Conservation (phyloP, 106 monocot species). For the Iris macrosiphon region DNA sequence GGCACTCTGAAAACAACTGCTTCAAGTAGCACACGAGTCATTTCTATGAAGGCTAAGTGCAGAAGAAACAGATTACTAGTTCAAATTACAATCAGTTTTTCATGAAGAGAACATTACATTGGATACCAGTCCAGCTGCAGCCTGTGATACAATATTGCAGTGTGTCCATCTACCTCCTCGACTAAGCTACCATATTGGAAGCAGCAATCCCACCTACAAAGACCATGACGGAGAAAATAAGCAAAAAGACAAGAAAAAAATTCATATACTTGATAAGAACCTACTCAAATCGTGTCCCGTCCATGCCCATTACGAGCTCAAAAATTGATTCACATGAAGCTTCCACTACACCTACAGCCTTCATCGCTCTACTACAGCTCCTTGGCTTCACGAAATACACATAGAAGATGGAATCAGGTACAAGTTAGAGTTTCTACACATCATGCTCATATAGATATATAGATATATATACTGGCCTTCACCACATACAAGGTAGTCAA, state of each 20-base stretch:
- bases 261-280: slow-evolving; percentile 1
- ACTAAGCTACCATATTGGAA: slow-evolving; percentile 94
- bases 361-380: slow-evolving; percentile 93
- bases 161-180: slow-evolving; percentile 99
- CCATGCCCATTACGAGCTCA: slow-evolving; percentile 93
- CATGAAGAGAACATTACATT: slow-evolving; percentile 39
- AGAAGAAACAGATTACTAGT: too few relatives aligned
- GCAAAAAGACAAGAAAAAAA: neutral
- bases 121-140: slow-evolving; percentile 92
- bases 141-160: slow-evolving; percentile 87
- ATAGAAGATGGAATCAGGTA: slow-evolving; percentile 8
- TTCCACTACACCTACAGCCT: slow-evolving; percentile 96
- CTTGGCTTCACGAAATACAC: slow-evolving; percentile 54
- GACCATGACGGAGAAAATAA: slow-evolving; percentile 10
- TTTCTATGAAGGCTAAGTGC: too few relatives aligned
- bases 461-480: neutral
- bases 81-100: too few relatives aligned
- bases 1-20: too few relatives aligned
- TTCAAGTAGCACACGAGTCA: too few relatives aligned
- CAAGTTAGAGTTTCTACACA: neutral
- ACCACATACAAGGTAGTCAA: slow-evolving; percentile 90
- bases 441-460: neutral
- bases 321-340: slow-evolving; percentile 88
- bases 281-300: slow-evolving; percentile 87
- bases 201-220: slow-evolving; percentile 97